Conservation (phyloP, 2,329 filamentous ascomycete species). For the Aureobasidium sp. region DNA sequence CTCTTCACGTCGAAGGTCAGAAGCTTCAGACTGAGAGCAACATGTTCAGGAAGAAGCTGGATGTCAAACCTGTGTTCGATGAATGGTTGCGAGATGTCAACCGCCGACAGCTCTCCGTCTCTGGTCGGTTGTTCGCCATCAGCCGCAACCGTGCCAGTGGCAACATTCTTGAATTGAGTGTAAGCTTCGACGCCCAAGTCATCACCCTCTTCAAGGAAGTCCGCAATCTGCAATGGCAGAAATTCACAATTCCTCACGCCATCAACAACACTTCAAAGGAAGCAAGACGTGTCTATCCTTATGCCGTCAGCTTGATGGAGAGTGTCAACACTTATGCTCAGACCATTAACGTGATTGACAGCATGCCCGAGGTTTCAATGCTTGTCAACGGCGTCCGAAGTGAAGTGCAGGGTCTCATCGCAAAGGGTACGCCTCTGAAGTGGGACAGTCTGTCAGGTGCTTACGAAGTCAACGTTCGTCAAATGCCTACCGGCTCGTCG, state of each 20-base stretch:
- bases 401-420: slow-evolving; percentile 73
- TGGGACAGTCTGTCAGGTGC: slow-evolving; percentile 99
- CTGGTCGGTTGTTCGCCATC: slow-evolving; percentile 86
- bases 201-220: slow-evolving; percentile 99
- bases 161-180: slow-evolving; percentile 75
- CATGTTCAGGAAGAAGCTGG: slow-evolving; percentile 91
- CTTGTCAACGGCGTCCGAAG: slow-evolving; percentile 86
- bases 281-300: slow-evolving; percentile 96
- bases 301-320: slow-evolving; percentile 96
- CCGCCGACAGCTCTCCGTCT: slow-evolving; percentile 79
- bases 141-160: slow-evolving; percentile 81
- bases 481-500: slow-evolving; percentile 45
- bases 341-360: slow-evolving; percentile 71
- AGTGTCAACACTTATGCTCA: slow-evolving; percentile 91
- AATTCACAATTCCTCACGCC: slow-evolving; percentile 85
- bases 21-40: slow-evolving; percentile 87
- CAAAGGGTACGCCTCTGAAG: slow-evolving; percentile 78
- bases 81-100: slow-evolving; percentile 91
- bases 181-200: slow-evolving; percentile 96
- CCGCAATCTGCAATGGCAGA: slow-evolving; percentile 88
- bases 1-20: slow-evolving; percentile 85
- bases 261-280: slow-evolving; percentile 96
- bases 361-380: slow-evolving; percentile 80
- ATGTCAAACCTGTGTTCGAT: slow-evolving; percentile 88
- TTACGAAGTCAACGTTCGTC: slow-evolving; percentile 79